These are phyloP conservation scores for Aphanomyces cochlioides DNA, from an alignment of 352 stramenopile genomes.

Conservation along the genomic window DNA sequence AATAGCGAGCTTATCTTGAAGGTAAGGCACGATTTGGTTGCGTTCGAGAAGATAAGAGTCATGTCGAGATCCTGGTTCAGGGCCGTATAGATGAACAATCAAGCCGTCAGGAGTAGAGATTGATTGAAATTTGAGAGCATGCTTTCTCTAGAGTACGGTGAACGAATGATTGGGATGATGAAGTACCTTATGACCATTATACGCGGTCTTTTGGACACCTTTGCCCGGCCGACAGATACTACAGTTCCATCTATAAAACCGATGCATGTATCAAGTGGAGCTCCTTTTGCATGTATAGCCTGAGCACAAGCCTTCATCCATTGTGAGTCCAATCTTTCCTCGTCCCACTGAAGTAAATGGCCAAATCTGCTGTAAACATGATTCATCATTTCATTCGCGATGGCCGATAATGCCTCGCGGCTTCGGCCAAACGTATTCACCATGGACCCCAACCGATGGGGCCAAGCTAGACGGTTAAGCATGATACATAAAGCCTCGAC, in stretches of 20 bases:
- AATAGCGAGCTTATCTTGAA: background rate
- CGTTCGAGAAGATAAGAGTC: background rate
- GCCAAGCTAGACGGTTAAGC: background rate
- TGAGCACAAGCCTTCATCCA: background rate
- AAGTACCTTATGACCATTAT: background rate
- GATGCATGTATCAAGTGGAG: background rate
- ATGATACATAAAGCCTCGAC: background rate
- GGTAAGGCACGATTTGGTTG: background rate
- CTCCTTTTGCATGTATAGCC: background rate
- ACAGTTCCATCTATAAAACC: slow-evolving; percentile 13
- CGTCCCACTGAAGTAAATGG: background rate
- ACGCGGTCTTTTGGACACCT: background rate
- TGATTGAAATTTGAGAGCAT: slow-evolving; percentile 9
- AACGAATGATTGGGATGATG: background rate
- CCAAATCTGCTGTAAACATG: background rate
- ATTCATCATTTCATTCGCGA: background rate
- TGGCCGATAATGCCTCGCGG: background rate
- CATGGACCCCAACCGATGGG: background rate
- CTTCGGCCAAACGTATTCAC: background rate
- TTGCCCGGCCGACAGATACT: background rate
- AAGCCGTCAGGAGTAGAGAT: slow-evolving; percentile 1
- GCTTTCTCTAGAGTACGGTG: slow-evolving; percentile 4
- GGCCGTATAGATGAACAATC: slow-evolving; percentile 7
- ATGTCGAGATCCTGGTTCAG: background rate
- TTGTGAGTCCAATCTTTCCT: background rate